Conservation (phyloP, 345 rosid species). For the Eutrema japonicum region DNA sequence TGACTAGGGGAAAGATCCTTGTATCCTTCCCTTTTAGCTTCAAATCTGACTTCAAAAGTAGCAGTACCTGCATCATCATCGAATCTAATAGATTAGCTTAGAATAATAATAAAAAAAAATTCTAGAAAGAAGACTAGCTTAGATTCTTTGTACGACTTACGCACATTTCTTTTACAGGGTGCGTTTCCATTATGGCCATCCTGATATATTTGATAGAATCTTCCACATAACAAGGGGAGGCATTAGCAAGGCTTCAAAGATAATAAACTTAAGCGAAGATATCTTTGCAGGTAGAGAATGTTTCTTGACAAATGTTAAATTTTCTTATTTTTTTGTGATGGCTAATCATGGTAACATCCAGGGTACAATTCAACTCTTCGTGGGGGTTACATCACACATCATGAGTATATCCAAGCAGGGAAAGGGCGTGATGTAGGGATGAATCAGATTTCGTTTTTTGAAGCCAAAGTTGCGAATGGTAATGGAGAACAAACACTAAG, state of each 20-base stretch:
- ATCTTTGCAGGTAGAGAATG: slow-evolving; percentile 77
- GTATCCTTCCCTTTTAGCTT: slow-evolving; percentile 20
- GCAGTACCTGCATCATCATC: slow-evolving; percentile 5
- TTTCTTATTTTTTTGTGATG: slow-evolving; percentile 21
- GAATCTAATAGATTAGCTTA: background rate
- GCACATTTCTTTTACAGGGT: slow-evolving; percentile 61
- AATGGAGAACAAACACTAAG: slow-evolving; percentile 99
- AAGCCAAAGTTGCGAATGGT: slow-evolving; percentile 96
- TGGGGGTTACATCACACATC: slow-evolving; percentile 87
- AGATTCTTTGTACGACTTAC: slow-evolving; percentile 22
- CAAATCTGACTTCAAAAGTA: slow-evolving; percentile 13
- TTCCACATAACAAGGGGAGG: slow-evolving; percentile 99
- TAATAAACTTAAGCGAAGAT: slow-evolving; percentile 91
- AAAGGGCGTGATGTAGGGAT: slow-evolving; percentile 97
- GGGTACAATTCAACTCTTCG: slow-evolving; percentile 95
- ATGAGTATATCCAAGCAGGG: slow-evolving; percentile 97
- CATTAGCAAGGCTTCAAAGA: slow-evolving; percentile 94
- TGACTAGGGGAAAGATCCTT: slow-evolving; percentile 21
- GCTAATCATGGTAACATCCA: slow-evolving; percentile 48
- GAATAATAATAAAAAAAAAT: background rate
- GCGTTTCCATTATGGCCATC: slow-evolving; percentile 98
- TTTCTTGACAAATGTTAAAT: slow-evolving; percentile 7
- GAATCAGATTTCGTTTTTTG: slow-evolving; percentile 90
- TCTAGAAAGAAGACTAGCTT: slow-evolving; percentile 27
- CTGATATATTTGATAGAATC: slow-evolving; percentile 95